Evolutionary conservation across 306 rosid genomes (phyloP), one percentile per base, ranked within the genome.

Genomic region (Luffa acutangula): DNA sequence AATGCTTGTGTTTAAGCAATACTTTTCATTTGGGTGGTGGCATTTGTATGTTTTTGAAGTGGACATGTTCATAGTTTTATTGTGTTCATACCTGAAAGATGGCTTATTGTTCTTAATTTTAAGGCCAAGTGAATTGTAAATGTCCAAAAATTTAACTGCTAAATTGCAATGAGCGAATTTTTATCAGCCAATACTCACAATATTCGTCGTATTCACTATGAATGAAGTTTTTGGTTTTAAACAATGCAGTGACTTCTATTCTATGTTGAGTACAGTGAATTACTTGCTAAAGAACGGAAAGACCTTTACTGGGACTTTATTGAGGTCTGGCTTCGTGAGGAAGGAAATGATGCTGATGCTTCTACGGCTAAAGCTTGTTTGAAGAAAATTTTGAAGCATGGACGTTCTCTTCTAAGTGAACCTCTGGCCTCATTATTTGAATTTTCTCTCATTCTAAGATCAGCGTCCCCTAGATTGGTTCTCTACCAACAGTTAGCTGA

Each of bases 381-480:
- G 9, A 88, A 85, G 83, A 88, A 75, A 34, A 84, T 95, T 80
- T 48, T 93, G 42, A 84, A 83, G 77, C 82, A 83, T 4, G 86
- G 90, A 0, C 89, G 82, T 43, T 69, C 91, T 65, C 85, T 93
- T 51, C 79, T 95, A 59, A 81, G 75, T 9, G 93, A 90, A 79
- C 93, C 97, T 7, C 78, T 95, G 82, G 92, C 92, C 5, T 95
- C 96, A 0, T 79, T 93, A 78, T 91, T 91, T 83, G 93, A 95
- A 67, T 91, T 95, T 78, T 88, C 99, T 78, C 93, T 95, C 59
- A 85, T 89, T 64, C 80, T 95, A 70, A 93, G 99, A 90, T 90
- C 99, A 46, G 87, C 97, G 9, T 95, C 97, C 11, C 97, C 99
- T 79, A 84, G 89, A 62, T 85, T 93, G 85, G 91, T 91, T 59